Percentiles rank a stretch among this genome's conserved stretches.
phyloP scores from a whole-genome alignment of 768 basidiomycete species.

The Cyclocybe cylindracea region DNA sequence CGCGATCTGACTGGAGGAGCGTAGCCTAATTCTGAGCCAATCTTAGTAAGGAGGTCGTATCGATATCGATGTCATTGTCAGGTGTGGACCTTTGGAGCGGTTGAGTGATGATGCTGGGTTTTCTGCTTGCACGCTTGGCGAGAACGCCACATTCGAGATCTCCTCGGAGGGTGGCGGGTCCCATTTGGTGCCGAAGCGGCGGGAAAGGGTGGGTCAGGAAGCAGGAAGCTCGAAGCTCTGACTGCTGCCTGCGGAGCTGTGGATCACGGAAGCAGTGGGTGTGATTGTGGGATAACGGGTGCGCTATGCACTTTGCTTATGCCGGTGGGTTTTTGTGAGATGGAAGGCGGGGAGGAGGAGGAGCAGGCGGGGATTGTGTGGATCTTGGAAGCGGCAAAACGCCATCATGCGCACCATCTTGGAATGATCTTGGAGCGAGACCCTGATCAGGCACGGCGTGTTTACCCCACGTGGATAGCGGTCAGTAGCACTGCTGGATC shows the following conservation, averaged over 20 bases:
- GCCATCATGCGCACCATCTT: conserved; percentile 19
- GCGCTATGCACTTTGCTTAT: too few species aligned
- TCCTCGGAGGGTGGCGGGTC: neutral
- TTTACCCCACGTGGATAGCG: conserved; percentile 9
- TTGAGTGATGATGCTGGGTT: too few species aligned
- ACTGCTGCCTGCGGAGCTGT: too few species aligned
- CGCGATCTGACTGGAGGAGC: conserved; percentile 13
- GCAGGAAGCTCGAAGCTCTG: too few species aligned
- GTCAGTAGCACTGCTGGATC: neutral
- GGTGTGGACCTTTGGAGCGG: neutral
- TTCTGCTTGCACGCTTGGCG: too few species aligned
- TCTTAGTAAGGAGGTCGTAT: conserved; percentile 13
- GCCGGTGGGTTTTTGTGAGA: conserved; percentile 10
- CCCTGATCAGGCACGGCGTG: conserved; percentile 20
- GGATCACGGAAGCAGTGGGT: too few species aligned
- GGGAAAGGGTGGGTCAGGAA: too few species aligned
- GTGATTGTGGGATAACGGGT: too few species aligned
- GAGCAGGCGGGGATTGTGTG: conserved; percentile 20
- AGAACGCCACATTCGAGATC: conserved; percentile 4
- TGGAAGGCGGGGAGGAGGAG: neutral
- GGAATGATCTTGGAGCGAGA: conserved; percentile 21
- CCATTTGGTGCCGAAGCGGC: too few species aligned
- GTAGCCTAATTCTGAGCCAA: conserved; percentile 16
- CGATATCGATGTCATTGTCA: conserved; percentile 12
- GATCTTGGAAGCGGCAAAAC: conserved; percentile 7